phyloP scores from a whole-genome alignment of 345 rosid species.

The Rhodamnia rubescens region DNA sequence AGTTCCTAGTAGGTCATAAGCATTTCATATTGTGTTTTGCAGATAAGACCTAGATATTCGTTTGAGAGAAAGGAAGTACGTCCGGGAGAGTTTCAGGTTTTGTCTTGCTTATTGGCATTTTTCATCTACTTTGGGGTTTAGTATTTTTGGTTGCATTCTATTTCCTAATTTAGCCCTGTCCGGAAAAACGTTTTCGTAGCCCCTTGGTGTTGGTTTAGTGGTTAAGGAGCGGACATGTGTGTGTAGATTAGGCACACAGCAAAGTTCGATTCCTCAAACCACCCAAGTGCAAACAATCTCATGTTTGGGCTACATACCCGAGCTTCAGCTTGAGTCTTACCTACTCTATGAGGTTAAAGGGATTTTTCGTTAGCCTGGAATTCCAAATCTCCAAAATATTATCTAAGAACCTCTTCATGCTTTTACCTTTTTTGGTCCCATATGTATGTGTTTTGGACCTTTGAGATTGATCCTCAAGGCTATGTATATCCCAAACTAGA shows the following conservation, averaged over 20 bases:
- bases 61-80: conserved; percentile 94
- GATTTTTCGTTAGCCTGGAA: background rate
- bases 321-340: background rate
- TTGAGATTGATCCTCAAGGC: background rate
- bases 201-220: background rate
- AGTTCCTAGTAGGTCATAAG: background rate
- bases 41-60: conserved; percentile 97
- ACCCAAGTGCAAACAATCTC: background rate
- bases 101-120: background rate
- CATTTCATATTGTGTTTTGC: conserved; percentile 15
- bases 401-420: background rate
- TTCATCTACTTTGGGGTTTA: background rate
- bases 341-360: background rate
- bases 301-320: background rate
- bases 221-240: background rate
- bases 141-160: background rate
- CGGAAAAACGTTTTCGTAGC: background rate
- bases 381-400: background rate
- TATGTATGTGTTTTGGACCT: background rate
- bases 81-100: conserved; percentile 84
- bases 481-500: background rate
- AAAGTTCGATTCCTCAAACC: background rate
- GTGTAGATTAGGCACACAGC: background rate
- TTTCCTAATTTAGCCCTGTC: background rate
- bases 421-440: background rate